Evolutionary conservation across 73 alveolate genomes (phyloP).

Genomic region (Effrenium voratum): DNA sequence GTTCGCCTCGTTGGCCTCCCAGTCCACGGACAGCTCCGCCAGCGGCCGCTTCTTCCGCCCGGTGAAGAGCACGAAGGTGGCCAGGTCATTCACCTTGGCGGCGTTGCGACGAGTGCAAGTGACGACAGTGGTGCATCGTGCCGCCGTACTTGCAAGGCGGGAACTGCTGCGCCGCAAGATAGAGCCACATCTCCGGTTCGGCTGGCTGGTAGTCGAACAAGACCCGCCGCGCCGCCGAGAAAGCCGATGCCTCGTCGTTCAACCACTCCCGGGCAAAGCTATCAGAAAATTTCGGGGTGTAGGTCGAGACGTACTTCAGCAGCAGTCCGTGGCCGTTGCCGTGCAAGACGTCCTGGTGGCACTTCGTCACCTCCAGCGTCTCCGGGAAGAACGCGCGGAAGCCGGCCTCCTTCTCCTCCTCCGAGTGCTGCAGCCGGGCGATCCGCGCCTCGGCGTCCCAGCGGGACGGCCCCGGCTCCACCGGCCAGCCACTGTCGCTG

Average conservation of each 20-base stretch:
- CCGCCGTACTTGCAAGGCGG: constrained; percentile 17
- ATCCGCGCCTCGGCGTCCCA: neutral
- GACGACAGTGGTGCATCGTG: too few relatives aligned
- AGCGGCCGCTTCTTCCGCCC: neutral
- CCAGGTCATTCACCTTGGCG: neutral
- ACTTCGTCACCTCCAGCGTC: neutral
- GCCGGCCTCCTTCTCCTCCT: constrained; percentile 5
- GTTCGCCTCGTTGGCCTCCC: constrained; percentile 21
- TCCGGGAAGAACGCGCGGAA: constrained; percentile 19
- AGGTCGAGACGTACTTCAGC: constrained; percentile 7
- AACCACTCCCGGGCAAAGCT: constrained; percentile 32
- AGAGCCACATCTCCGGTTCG: constrained; percentile 27
- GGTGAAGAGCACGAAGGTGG: constrained; percentile 28
- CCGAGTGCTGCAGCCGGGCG: neutral
- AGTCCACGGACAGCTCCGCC: constrained; percentile 1
- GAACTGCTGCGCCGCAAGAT: neutral
- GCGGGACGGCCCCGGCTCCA: neutral
- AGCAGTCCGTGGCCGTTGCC: constrained; percentile 29
- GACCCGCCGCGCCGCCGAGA: constrained; percentile 12
- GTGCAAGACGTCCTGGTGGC: constrained; percentile 11
- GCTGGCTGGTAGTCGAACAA: constrained; percentile 27
- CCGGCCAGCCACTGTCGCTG: constrained; percentile 38
- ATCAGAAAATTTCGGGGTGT: constrained; percentile 29
- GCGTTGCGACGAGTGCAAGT: neutral
- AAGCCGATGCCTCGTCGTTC: constrained; percentile 28